These are phyloP conservation scores for Acrocalymma vagum DNA, from an alignment of 2,329 filamentous ascomycete genomes.

Conservation along the genomic window DNA sequence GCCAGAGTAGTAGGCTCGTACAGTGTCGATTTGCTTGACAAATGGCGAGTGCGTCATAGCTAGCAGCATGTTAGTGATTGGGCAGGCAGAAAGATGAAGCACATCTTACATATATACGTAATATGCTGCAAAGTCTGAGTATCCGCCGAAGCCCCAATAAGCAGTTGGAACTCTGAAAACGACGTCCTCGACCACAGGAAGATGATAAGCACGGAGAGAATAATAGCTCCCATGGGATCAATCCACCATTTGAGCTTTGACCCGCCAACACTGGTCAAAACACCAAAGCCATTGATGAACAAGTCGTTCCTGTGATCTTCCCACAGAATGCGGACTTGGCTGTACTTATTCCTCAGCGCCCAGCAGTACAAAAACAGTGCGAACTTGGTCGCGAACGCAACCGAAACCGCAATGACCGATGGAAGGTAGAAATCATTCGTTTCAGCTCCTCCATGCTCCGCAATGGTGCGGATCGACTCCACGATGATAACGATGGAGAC, in stretches of 20 bases:
- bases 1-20: slow-evolving; percentile 90
- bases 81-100: background rate
- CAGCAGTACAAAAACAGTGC: slow-evolving; percentile 90
- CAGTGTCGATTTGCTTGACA: slow-evolving; percentile 90
- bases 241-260: slow-evolving; percentile 93
- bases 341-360: slow-evolving; percentile 88
- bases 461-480: slow-evolving; percentile 79
- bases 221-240: slow-evolving; percentile 88
- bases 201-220: slow-evolving; percentile 81
- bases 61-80: slow-evolving; percentile 25
- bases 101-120: slow-evolving; percentile 81
- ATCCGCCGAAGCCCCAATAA: slow-evolving; percentile 88
- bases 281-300: slow-evolving; percentile 93
- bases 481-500: slow-evolving; percentile 94
- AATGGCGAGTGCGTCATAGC: slow-evolving; percentile 83
- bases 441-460: slow-evolving; percentile 53
- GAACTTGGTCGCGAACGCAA: slow-evolving; percentile 88
- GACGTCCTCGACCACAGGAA: slow-evolving; percentile 85
- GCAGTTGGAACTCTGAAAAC: slow-evolving; percentile 86
- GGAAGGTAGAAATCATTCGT: slow-evolving; percentile 77
- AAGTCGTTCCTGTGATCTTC: slow-evolving; percentile 97
- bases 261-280: slow-evolving; percentile 90
- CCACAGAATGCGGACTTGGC: slow-evolving; percentile 91
- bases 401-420: slow-evolving; percentile 82
- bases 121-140: slow-evolving; percentile 90